Conservation (phyloP, 495 filamentous ascomycete genomes). For the Aspergillus indologenus region DNA sequence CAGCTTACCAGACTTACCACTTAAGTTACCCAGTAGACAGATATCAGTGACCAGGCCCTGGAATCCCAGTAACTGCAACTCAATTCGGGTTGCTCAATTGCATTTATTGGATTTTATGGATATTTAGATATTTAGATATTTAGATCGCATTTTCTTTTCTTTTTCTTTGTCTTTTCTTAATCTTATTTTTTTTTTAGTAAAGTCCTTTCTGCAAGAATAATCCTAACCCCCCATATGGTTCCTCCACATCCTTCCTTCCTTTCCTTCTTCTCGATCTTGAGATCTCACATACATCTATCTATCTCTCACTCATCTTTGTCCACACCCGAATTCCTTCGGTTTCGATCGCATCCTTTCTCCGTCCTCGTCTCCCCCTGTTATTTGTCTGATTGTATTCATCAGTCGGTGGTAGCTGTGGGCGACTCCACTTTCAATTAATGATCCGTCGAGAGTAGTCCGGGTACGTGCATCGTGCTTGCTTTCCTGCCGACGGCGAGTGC, state of each 20-base stretch:
- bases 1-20: too few species aligned
- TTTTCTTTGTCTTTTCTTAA: conserved; percentile 4
- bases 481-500: conserved; percentile 14
- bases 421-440: conserved; percentile 22
- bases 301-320: not conserved
- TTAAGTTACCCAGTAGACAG: too few species aligned
- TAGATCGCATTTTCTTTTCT: conserved; percentile 11
- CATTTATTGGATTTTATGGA: not conserved
- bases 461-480: conserved; percentile 22
- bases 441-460: conserved; percentile 17
- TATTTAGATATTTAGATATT: too few species aligned
- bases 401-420: conserved; percentile 5
- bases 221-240: conserved; percentile 1
- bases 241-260: not conserved
- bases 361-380: conserved; percentile 5
- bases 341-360: conserved; percentile 3
- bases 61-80: not conserved
- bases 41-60: not conserved
- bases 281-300: not conserved
- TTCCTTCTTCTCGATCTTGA: not conserved
- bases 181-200: too few species aligned
- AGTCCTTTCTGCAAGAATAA: not conserved
- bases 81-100: not conserved
- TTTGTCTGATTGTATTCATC: conserved; percentile 5
- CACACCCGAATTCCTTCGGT: not conserved